Evolutionary conservation across 164 flowering plant genomes (phyloP), one percentile per base, ranked within the genome.

Genomic region (Cinnamomum micranthum): DNA sequence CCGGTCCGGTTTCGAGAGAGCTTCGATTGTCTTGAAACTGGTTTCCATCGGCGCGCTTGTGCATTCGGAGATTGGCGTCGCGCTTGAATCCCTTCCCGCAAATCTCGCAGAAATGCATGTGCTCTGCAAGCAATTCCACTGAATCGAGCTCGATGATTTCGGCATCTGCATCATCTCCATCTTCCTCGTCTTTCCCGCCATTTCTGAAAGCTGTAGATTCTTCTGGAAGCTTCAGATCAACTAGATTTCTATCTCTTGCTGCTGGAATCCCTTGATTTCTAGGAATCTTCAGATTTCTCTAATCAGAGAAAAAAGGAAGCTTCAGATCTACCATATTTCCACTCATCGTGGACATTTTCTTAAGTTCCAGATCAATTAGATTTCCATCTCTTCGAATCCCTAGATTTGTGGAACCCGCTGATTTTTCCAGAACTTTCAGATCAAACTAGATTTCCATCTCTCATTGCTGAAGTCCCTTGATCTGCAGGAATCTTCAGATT

Each of bases 1-100:
- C 59, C 69, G 58, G 22, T 73, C 86, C 2, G 93, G 94, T 75
- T 86, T 90, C 17, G 93, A 83, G 2, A 94, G 81, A 1, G 96
- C 94, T 71, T 86, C 91, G 0, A 77, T 79, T 0, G 97, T 88
- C 79, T 92, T 91, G 86, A 80, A 92, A 81, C 84, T 84, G 68
- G n/a, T n/a, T 77, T 0, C 96, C 97, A 69, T 94, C 94, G 1
- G 92, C 94, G 5, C 97, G 83, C 98, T 89, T 94, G 76, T 94
- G 98, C 96, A 92, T 94, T 71, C 97, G 69, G 47, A 92, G 83
- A 77, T 92, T 94, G 15, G 98, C 97, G 72, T 92, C 97, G 10
- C 98, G 86, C 81, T 89, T 92, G 85, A 94, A 94, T 24, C 97
- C 97, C 75, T 94, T 92, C 28, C 98, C 93, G 74, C 96, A 92